Evolutionary conservation across 2,329 filamentous ascomycete species (phyloP), one percentile per base, ranked within the genome.

Genomic region (Stylonectria norvegica): DNA sequence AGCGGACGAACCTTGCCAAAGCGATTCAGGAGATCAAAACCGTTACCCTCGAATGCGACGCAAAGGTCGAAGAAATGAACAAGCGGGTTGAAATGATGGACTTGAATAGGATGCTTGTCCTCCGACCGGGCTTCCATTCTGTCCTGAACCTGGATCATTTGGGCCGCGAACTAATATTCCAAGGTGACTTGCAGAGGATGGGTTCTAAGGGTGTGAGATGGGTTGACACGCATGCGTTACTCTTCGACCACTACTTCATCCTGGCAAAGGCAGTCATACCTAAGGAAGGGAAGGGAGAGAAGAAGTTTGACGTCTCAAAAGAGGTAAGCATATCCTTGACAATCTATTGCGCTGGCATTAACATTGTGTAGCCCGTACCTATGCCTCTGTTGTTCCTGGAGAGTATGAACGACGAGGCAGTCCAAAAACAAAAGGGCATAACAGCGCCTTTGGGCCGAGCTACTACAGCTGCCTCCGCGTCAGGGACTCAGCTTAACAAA

Each of bases 191-290:
- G 42, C 89, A 94, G 61, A 78, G 93, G 47, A 85, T 89, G 70
- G 89, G 91, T 40, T 87, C 84, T 30, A 94, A 87, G 61, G 83
- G 89, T 41, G 93, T 97, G 60, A 85, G 84, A 48, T 95, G 91
- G 85, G 82, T 97, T 6, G 93, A 98, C 57, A 94, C 88, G 0
- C 89, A 96, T 61, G 89, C 88, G 3, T 77, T 98, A 32, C 75
- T 98, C 0, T 97, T 98, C 59, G 94, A 98, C 57, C 90, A 98
- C 65, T 98, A 96, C 63, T 76, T 98, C 25, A 90, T 98, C 22
- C 70, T 98, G 31, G 86, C 93, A 27, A 98, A 98, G 70, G 75
- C 88, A 6, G 73, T 83, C 4, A 72, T 76, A 9, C 72, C 81
- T 32, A 89, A 89, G 56, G 79, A 82, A 31, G 76, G 81, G 31